Conservation (phyloP, 805 yeast species). For the Lachancea meyersii region DNA sequence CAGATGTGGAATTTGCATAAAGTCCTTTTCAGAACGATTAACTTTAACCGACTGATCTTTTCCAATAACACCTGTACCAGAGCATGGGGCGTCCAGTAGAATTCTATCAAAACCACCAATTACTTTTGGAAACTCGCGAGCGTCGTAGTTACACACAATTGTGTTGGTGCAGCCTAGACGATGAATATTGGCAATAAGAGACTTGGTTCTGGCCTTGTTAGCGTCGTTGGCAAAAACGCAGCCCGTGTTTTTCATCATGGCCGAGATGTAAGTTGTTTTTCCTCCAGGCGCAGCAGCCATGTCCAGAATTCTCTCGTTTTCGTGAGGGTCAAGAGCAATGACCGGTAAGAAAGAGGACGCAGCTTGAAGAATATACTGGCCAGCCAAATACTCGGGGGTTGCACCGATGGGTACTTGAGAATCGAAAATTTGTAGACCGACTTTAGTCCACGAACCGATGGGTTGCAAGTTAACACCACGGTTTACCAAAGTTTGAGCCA, state of each 20-base stretch:
- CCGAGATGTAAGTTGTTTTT: slow-evolving; percentile 89
- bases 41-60: slow-evolving; percentile 94
- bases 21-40: slow-evolving; percentile 91
- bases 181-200: slow-evolving; percentile 94
- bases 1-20: slow-evolving; percentile 91
- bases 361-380: slow-evolving; percentile 96
- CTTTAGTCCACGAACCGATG: slow-evolving; percentile 96
- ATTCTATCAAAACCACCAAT: slow-evolving; percentile 97
- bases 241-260: slow-evolving; percentile 97
- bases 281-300: slow-evolving; percentile 99
- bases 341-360: slow-evolving; percentile 97
- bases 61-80: slow-evolving; percentile 98
- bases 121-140: slow-evolving; percentile 95
- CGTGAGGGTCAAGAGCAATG: slow-evolving; percentile 97
- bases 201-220: slow-evolving; percentile 92
- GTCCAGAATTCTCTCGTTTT: slow-evolving; percentile 88
- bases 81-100: slow-evolving; percentile 95
- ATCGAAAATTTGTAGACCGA: slow-evolving; percentile 93
- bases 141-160: slow-evolving; percentile 95
- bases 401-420: slow-evolving; percentile 99
- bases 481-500: slow-evolving; percentile 90
- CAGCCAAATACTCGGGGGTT: slow-evolving; percentile 96
- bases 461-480: slow-evolving; percentile 97
- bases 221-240: slow-evolving; percentile 96
- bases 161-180: slow-evolving; percentile 95